phyloP scores from a whole-genome alignment of 768 basidiomycete species.

The Hygrocybe coccinea region DNA sequence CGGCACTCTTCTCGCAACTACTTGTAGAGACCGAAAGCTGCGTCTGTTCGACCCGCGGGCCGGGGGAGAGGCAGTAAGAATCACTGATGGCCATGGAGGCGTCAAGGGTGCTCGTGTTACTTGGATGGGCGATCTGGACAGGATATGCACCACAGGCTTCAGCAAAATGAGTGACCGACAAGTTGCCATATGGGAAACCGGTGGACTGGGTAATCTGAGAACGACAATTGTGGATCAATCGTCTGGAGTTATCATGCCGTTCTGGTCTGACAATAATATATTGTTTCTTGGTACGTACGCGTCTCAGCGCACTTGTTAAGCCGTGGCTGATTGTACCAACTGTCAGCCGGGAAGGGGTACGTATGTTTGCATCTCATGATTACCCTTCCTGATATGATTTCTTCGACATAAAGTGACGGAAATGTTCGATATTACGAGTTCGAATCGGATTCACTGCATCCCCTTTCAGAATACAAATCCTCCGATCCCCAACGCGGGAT shows the following conservation, averaged over 20 bases:
- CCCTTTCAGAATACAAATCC: slow-evolving; percentile 80
- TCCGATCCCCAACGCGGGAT: slow-evolving; percentile 93
- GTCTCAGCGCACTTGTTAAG: neutral
- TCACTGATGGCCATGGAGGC: slow-evolving; percentile 84
- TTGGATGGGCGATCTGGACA: slow-evolving; percentile 89
- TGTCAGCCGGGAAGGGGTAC: slow-evolving; percentile 80
- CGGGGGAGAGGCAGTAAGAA: slow-evolving; percentile 74
- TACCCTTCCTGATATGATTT: slow-evolving; percentile 1
- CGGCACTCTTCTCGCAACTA: slow-evolving; percentile 81
- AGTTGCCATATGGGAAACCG: slow-evolving; percentile 84
- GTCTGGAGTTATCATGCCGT: slow-evolving; percentile 93
- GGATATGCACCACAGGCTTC: slow-evolving; percentile 92
- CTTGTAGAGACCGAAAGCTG: slow-evolving; percentile 88
- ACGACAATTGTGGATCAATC: slow-evolving; percentile 80
- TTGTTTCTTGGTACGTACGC: slow-evolving; percentile 67
- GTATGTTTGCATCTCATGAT: slow-evolving; percentile 12
- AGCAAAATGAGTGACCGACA: slow-evolving; percentile 96
- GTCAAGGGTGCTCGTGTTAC: slow-evolving; percentile 86
- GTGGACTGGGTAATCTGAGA: slow-evolving; percentile 69
- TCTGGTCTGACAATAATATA: slow-evolving; percentile 93
- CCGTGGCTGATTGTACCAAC: slow-evolving; percentile 4
- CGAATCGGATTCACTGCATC: slow-evolving; percentile 75
- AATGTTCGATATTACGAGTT: slow-evolving; percentile 98
- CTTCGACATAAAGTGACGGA: slow-evolving; percentile 60
- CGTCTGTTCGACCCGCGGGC: slow-evolving; percentile 87